These are phyloP conservation scores for Stephania yunnanensis DNA, from an alignment of 164 flowering plant species.

Conservation along the genomic window DNA sequence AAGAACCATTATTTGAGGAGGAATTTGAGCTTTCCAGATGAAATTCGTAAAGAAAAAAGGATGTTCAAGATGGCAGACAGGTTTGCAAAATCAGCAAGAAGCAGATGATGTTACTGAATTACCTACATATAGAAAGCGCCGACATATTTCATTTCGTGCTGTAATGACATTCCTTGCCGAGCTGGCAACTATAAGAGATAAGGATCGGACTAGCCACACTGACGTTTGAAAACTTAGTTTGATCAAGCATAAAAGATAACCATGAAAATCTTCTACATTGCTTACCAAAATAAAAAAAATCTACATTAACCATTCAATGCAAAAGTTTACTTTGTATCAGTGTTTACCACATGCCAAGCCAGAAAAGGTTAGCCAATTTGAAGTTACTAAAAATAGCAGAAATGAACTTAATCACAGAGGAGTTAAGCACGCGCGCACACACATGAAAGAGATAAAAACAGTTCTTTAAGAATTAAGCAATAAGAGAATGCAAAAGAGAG, in stretches of 20 bases:
- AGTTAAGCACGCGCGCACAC: background rate
- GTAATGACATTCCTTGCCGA: background rate
- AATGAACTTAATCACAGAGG: no score
- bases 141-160: background rate
- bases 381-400: no score
- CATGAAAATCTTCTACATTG: background rate
- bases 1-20: no score
- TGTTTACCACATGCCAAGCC: background rate
- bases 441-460: background rate
- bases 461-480: background rate
- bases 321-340: no score
- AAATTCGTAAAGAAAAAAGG: no score
- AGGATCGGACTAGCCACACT: background rate
- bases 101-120: background rate
- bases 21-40: no score
- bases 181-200: background rate
- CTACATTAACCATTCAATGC: background rate
- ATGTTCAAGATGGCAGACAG: no score
- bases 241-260: background rate
- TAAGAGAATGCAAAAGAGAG: background rate
- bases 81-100: no score
- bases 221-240: background rate
- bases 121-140: background rate
- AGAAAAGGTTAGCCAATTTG: background rate
- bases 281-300: background rate